Conservation (phyloP, 208 protist genomes). For the Trichomonas vaginalis region DNA sequence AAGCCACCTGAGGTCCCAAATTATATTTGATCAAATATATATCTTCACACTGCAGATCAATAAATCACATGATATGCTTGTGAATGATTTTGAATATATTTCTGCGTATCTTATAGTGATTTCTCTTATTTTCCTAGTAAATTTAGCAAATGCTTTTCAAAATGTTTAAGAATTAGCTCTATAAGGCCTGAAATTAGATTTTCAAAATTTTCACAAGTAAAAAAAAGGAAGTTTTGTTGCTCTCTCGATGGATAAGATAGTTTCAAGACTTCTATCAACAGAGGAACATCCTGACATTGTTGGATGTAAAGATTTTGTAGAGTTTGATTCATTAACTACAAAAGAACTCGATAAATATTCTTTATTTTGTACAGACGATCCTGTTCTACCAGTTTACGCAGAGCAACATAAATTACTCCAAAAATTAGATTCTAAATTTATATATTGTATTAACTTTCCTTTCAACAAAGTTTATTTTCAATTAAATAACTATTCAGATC, state of each 20-base stretch:
- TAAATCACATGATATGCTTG: too few species aligned
- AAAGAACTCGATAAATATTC: neutral
- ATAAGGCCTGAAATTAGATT: too few species aligned
- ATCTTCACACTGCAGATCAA: too few species aligned
- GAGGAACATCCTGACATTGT: neutral
- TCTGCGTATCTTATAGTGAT: too few species aligned
- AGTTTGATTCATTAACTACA: neutral
- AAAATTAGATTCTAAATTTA: neutral
- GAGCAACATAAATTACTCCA: neutral
- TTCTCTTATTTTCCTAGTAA: too few species aligned
- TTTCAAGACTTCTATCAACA: neutral
- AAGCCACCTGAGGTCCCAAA: too few species aligned
- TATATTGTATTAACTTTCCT: neutral
- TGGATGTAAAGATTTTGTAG: neutral
- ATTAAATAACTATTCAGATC: neutral
- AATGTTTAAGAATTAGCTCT: too few species aligned
- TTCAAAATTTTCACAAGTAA: too few species aligned
- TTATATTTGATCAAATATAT: too few species aligned
- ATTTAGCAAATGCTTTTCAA: too few species aligned
- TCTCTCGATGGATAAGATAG: neutral
- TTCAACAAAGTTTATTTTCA: neutral
- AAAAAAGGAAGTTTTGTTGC: too few species aligned
- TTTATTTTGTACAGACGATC: neutral
- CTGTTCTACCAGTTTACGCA: neutral
- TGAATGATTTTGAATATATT: too few species aligned